Evolutionary conservation across 2,329 filamentous ascomycete species (phyloP).

Genomic region (Fusarium neocosmosporiellum): DNA sequence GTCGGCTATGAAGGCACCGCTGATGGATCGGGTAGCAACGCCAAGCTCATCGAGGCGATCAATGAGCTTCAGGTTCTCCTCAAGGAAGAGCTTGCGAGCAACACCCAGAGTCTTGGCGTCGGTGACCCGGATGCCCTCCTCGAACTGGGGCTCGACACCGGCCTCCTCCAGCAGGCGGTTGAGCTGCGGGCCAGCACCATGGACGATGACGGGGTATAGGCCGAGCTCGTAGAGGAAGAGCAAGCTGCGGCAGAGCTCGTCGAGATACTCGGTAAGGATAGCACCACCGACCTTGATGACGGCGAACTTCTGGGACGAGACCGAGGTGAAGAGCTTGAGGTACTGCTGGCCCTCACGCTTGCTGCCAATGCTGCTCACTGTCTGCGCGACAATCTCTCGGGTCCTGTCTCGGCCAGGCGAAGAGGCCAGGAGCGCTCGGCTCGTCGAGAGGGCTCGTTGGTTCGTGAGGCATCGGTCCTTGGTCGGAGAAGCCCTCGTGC

Average conservation of each 20-base stretch:
- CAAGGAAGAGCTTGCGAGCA: conserved; percentile 90
- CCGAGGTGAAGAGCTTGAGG: conserved; percentile 95
- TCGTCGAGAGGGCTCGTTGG: conserved; percentile 43
- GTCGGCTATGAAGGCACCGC: conserved; percentile 90
- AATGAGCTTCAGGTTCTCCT: conserved; percentile 84
- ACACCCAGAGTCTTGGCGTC: conserved; percentile 94
- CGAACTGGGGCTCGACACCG: conserved; percentile 93
- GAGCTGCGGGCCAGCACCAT: conserved; percentile 94
- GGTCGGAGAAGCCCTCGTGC: conserved; percentile 38
- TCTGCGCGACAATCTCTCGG: conserved; percentile 55
- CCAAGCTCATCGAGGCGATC: conserved; percentile 91
- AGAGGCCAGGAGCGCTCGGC: conserved; percentile 32
- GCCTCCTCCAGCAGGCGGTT: conserved; percentile 91
- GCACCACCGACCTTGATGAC: conserved; percentile 98
- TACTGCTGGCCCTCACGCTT: conserved; percentile 98
- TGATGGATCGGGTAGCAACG: conserved; percentile 88
- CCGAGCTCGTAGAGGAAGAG: conserved; percentile 95
- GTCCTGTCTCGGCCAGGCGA: conserved; percentile 43
- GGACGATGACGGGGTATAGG: conserved; percentile 93
- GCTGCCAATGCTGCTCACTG: conserved; percentile 94
- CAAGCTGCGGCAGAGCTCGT: conserved; percentile 88
- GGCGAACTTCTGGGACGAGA: conserved; percentile 96
- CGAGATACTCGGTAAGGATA: conserved; percentile 92
- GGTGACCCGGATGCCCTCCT: conserved; percentile 95
- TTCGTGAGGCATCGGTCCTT: conserved; percentile 40